Conservation (phyloP, 345 rosid genomes). For the Carallia brachiata region DNA sequence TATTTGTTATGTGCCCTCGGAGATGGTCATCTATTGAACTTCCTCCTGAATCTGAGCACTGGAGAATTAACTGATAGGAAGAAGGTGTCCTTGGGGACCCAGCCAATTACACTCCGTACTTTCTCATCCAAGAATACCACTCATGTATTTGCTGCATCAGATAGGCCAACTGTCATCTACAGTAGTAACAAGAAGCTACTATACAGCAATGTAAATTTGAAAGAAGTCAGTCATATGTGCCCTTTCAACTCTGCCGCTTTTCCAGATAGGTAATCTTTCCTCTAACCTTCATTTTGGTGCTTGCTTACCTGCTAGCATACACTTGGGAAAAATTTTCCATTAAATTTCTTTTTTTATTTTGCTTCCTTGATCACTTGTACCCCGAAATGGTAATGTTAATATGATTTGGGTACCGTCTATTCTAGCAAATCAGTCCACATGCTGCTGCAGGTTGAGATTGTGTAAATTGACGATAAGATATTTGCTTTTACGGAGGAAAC, state of each 20-base stretch:
- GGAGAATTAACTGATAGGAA: slow-evolving; percentile 82
- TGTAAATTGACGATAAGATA: too few relatives aligned
- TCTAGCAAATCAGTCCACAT: too few relatives aligned
- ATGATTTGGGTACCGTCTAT: background rate
- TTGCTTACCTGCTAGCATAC: background rate
- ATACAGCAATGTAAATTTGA: slow-evolving; percentile 91
- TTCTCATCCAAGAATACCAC: slow-evolving; percentile 89
- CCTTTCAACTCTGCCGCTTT: slow-evolving; percentile 96
- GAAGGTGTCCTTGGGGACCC: slow-evolving; percentile 88
- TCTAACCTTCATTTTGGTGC: background rate
- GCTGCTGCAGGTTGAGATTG: too few relatives aligned
- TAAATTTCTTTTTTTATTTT: background rate
- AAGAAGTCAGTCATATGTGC: slow-evolving; percentile 97
- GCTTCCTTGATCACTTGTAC: background rate
- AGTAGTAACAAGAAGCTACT: slow-evolving; percentile 96
- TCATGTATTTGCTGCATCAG: slow-evolving; percentile 94
- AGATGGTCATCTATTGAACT: slow-evolving; percentile 92
- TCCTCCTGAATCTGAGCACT: slow-evolving; percentile 61
- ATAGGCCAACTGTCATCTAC: slow-evolving; percentile 94
- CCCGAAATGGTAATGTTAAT: background rate
- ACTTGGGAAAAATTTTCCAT: too few relatives aligned
- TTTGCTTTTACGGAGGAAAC: too few relatives aligned
- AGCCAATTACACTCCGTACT: slow-evolving; percentile 93
- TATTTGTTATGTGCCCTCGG: slow-evolving; percentile 97
- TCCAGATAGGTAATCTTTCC: slow-evolving; percentile 71